A percentile compares a stretch with the other conserved stretches of the same genome.
These are phyloP conservation scores for Murraya paniculata DNA, from an alignment of 345 rosid species.

Conservation along the genomic window DNA sequence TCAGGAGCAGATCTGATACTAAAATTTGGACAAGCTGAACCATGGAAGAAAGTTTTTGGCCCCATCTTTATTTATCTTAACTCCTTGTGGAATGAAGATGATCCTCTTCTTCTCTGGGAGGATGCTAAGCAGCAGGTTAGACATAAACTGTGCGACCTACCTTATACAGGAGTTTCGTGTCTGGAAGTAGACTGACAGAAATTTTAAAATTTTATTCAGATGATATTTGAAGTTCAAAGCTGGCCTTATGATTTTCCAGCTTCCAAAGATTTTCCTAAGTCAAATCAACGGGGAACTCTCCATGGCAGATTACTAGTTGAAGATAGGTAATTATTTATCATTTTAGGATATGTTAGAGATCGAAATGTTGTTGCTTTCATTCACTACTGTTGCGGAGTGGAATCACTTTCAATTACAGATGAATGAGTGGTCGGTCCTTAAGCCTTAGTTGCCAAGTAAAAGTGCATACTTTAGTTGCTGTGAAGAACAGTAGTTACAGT, in stretches of 20 bases:
- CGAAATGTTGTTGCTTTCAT: neutral
- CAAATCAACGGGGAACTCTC: conserved; percentile 59
- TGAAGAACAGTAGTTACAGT: neutral
- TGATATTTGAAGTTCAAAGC: conserved; percentile 48
- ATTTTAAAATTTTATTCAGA: conserved; percentile 32
- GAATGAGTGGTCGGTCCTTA: neutral
- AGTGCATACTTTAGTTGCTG: neutral
- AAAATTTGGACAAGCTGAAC: conserved; percentile 45
- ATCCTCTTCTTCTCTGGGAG: conserved; percentile 65
- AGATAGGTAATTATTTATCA: conserved; percentile 48
- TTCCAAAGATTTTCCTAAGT: conserved; percentile 60
- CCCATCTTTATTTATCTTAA: conserved; percentile 79
- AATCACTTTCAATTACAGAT: neutral
- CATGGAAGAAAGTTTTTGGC: conserved; percentile 96
- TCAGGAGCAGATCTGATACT: conserved; percentile 71
- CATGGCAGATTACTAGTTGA: conserved; percentile 60
- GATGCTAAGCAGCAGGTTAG: conserved; percentile 79
- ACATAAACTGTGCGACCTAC: neutral
- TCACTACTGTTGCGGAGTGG: neutral
- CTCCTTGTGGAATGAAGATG: conserved; percentile 40
- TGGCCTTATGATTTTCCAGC: conserved; percentile 89
- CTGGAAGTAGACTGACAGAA: neutral
- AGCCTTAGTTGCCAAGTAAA: neutral
- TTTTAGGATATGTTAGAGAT: neutral
- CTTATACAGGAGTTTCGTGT: neutral